Percentiles rank a stretch among this genome's conserved stretches.
phyloP scores from a whole-genome alignment of 257 asterid species.

The Lantana camara region DNA sequence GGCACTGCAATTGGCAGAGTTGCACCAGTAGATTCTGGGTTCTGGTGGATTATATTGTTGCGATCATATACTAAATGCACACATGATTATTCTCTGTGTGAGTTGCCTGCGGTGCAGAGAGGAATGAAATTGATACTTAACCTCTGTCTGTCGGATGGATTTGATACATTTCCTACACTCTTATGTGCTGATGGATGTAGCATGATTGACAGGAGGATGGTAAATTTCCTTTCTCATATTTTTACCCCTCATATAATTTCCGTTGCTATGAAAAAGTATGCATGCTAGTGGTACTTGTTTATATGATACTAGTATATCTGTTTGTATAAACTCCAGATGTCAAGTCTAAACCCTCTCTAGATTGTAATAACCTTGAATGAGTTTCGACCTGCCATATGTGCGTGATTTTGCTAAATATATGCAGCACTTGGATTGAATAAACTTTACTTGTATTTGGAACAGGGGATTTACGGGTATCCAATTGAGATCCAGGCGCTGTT shows the following conservation, averaged over 20 bases:
- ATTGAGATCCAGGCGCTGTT: constrained; percentile 74
- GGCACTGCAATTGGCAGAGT: constrained; percentile 71
- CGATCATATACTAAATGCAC: constrained; percentile 55
- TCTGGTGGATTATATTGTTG: constrained; percentile 69
- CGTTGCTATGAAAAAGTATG: too few relatives aligned
- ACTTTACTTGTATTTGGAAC: constrained; percentile 22
- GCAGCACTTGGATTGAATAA: constrained; percentile 19
- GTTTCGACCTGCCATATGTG: neutral
- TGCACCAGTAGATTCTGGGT: constrained; percentile 67
- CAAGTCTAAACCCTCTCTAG: neutral
- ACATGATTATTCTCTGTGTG: constrained; percentile 45
- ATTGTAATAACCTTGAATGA: neutral
- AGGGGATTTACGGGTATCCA: constrained; percentile 69
- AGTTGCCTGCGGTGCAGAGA: constrained; percentile 59
- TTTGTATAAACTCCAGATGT: neutral
- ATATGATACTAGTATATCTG: neutral
- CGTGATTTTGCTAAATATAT: neutral
- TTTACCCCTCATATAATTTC: neutral
- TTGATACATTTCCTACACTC: constrained; percentile 69
- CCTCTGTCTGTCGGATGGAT: constrained; percentile 68
- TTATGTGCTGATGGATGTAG: constrained; percentile 73
- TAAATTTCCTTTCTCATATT: constrained; percentile 15
- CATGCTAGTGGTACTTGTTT: too few relatives aligned
- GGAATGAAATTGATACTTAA: constrained; percentile 61
- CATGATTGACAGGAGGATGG: constrained; percentile 75